Evolutionary conservation across 108 stramenopile genomes (phyloP), one percentile per base, ranked within the genome.

Genomic region (Fistulifera pelliculosa): DNA sequence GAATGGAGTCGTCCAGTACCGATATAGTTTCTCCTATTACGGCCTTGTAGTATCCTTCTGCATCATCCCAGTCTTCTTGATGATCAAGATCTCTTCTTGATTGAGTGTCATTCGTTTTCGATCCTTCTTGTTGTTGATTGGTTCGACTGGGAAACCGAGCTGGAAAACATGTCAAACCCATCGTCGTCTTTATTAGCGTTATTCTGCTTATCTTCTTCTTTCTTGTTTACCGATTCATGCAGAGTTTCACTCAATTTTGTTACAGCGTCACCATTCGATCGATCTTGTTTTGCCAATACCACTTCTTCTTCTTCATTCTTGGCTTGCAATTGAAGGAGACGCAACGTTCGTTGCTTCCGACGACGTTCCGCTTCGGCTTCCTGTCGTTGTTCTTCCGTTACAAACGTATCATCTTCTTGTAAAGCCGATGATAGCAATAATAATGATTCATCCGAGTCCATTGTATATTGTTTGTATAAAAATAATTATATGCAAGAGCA

Each of bases 11-110:
- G 44, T 45, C 16, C 62, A 58, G 1, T 5, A 45, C 44, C 19
- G 44, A 45, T 8, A 91, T 77, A 15, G 71, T 57, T 68, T 92
- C 90, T 44, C 92, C 94, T 54, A 95, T 93, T 24, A 66, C 61
- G 7, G 94, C 88, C 58, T 80, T 90, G 75, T 97, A 99, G 66
- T 99, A 99, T n/a, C 98, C 98, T 65, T 99, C 98, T 15, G 59
- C 66, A 61, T 99, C 98, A 54, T 96, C 94, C 74, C 90, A 97
- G 62, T 97, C 83, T 21, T 65, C 66, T 54, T 80, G 81, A 18
- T 65, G 62, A 22, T 83, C 6, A 21, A 8, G 44, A 45, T 45
- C 56, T 24, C 15, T 26, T 18, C 23, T 64, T 35, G 50, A 13
- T 52, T 60, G 26, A 6, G 23, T 47, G 27, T 40, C 0, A 17